Percentiles rank a stretch among this genome's conserved stretches.
phyloP scores from a whole-genome alignment of 169 alveolate species.

The Cyclospora cayetanensis region DNA sequence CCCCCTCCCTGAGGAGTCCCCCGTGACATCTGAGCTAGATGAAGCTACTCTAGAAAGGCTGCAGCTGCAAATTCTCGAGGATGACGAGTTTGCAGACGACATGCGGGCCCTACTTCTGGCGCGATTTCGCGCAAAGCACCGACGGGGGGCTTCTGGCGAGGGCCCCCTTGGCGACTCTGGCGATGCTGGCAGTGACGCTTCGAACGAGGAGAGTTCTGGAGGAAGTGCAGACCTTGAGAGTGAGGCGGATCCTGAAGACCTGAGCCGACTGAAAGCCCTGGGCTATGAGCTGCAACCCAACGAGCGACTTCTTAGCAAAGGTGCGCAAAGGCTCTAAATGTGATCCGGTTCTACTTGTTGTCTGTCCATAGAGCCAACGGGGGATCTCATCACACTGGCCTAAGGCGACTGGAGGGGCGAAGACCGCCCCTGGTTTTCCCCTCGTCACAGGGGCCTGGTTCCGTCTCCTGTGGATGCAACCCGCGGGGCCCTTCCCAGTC shows the following conservation, averaged over 20 bases:
- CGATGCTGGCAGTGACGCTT: background rate
- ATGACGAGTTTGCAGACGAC: slow-evolving; percentile 34
- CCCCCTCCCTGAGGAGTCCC: no score
- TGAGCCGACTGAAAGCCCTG: background rate
- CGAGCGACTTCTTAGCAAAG: slow-evolving; percentile 3
- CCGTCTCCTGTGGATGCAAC: no score
- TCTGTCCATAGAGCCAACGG: no score
- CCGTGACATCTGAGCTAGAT: no score
- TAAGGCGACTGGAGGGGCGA: no score
- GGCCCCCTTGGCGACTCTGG: slow-evolving; percentile 4
- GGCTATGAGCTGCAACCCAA: slow-evolving; percentile 43
- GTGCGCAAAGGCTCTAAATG: no score
- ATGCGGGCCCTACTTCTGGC: slow-evolving; percentile 59
- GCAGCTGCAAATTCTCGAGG: slow-evolving; percentile 36
- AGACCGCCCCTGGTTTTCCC: no score
- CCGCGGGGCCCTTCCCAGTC: no score
- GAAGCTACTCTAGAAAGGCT: slow-evolving; percentile 23
- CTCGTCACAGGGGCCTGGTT: no score
- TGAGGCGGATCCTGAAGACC: background rate
- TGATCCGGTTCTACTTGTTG: no score
- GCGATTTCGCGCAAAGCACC: slow-evolving; percentile 35
- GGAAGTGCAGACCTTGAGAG: background rate
- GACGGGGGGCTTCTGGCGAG: slow-evolving; percentile 13
- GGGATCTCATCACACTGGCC: no score
- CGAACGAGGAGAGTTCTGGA: background rate